A percentile compares a stretch with the other conserved stretches of the same genome.
Conservation (phyloP, 2,329 filamentous ascomycete species). For the Calycina herbarum region DNA sequence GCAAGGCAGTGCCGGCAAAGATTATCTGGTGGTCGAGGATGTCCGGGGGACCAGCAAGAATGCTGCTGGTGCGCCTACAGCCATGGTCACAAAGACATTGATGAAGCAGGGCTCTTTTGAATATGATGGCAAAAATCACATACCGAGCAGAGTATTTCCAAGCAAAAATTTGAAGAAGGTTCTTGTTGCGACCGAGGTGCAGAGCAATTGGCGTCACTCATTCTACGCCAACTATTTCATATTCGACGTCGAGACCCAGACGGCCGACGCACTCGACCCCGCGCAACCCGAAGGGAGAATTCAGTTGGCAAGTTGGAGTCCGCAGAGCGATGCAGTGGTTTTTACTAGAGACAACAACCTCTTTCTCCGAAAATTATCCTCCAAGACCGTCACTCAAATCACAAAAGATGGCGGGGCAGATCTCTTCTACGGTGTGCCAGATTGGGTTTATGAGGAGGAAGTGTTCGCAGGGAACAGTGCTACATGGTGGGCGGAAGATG, state of each 20-base stretch:
- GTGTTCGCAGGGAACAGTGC: slow-evolving; percentile 78
- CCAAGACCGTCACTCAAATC: slow-evolving; percentile 53
- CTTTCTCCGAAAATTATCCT: slow-evolving; percentile 68
- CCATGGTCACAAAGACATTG: slow-evolving; percentile 61
- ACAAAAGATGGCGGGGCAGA: slow-evolving; percentile 85
- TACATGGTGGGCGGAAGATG: slow-evolving; percentile 94
- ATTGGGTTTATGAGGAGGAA: slow-evolving; percentile 93
- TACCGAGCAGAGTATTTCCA: slow-evolving; percentile 66
- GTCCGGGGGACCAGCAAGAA: slow-evolving; percentile 58
- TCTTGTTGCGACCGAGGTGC: slow-evolving; percentile 69
- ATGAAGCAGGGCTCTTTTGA: slow-evolving; percentile 70
- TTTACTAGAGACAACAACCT: slow-evolving; percentile 91
- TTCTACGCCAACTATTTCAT: slow-evolving; percentile 87
- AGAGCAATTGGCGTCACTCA: slow-evolving; percentile 88
- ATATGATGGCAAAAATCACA: slow-evolving; percentile 55
- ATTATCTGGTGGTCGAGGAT: slow-evolving; percentile 84
- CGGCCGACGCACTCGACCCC: slow-evolving; percentile 74
- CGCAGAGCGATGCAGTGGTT: slow-evolving; percentile 80
- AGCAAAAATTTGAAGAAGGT: slow-evolving; percentile 86
- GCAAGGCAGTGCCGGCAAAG: slow-evolving; percentile 60
- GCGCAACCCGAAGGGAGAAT: slow-evolving; percentile 62
- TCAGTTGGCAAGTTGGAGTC: slow-evolving; percentile 88
- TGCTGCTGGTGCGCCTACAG: slow-evolving; percentile 41
- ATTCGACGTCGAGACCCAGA: slow-evolving; percentile 82
- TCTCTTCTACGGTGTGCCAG: slow-evolving; percentile 92